Percentiles rank a stretch among this genome's conserved stretches.
These are phyloP conservation scores for Talaromyces nanjingensis DNA, from an alignment of 495 filamentous ascomycete genomes.

Conservation along the genomic window DNA sequence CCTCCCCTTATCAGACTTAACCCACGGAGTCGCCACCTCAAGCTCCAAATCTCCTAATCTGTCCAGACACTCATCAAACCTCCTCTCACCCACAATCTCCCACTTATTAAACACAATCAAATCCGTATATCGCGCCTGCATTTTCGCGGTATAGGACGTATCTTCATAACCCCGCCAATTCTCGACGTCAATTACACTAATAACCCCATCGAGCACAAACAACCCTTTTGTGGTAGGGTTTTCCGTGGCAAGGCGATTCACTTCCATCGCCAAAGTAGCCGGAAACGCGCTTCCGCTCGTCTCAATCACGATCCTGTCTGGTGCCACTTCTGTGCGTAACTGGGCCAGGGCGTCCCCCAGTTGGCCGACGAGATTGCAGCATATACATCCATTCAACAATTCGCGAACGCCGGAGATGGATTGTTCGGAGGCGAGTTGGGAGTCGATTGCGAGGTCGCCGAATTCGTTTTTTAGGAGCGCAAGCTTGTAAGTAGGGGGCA, in stretches of 20 bases:
- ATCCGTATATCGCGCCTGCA: conserved; percentile 88
- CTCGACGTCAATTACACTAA: conserved; percentile 91
- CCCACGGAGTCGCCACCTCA: conserved; percentile 60
- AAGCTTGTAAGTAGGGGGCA: conserved; percentile 68
- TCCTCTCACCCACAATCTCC: conserved; percentile 64
- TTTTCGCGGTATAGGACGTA: conserved; percentile 76
- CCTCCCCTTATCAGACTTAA: conserved; percentile 70
- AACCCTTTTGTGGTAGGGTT: conserved; percentile 36
- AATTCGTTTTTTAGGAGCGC: conserved; percentile 99
- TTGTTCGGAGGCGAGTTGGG: conserved; percentile 70
- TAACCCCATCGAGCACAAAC: conserved; percentile 76
- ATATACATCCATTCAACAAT: conserved; percentile 93
- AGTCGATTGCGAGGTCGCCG: conserved; percentile 89
- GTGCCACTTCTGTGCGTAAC: conserved; percentile 50
- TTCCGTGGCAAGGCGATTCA: conserved; percentile 68
- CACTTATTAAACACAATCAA: conserved; percentile 94
- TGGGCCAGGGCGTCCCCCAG: conserved; percentile 71
- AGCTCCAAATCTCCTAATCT: conserved; percentile 80
- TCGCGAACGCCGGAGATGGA: conserved; percentile 88
- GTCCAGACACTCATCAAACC: conserved; percentile 77
- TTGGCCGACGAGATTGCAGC: conserved; percentile 94
- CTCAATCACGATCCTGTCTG: conserved; percentile 89
- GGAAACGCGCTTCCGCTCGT: conserved; percentile 84
- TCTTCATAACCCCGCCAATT: conserved; percentile 96
- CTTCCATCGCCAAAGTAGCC: conserved; percentile 84